Evolutionary conservation across 2,329 filamentous ascomycete species (phyloP).

Genomic region (Septoria linicola): DNA sequence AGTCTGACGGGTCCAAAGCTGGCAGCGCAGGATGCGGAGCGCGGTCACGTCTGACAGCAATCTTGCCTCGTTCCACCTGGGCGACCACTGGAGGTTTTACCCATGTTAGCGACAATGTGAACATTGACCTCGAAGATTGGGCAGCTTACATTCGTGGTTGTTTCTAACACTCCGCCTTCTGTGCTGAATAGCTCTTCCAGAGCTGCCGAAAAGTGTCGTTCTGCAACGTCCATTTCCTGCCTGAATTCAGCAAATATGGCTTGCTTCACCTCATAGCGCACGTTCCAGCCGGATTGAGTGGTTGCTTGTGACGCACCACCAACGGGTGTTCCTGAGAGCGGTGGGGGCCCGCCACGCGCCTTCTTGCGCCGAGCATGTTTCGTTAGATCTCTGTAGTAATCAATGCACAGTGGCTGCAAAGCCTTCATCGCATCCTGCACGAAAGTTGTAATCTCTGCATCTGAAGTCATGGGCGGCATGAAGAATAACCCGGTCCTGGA

Average conservation of each 20-base stretch:
- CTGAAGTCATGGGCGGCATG: conserved; percentile 70
- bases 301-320: conserved; percentile 80
- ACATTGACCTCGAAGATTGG: background rate
- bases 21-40: conserved; percentile 76
- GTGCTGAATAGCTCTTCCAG: conserved; percentile 79
- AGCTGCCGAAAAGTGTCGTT: conserved; percentile 81
- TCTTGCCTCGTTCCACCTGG: conserved; percentile 91
- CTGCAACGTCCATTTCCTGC: conserved; percentile 84
- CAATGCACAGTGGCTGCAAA: conserved; percentile 71
- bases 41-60: conserved; percentile 77
- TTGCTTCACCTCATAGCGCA: conserved; percentile 92
- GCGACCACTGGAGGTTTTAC: conserved; percentile 60
- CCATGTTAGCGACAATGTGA: background rate
- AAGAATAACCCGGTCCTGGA: conserved; percentile 79
- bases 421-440: conserved; percentile 70
- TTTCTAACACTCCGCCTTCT: conserved; percentile 72
- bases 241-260: conserved; percentile 89
- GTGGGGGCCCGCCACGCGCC: conserved; percentile 71
- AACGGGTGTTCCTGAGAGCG: conserved; percentile 79
- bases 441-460: conserved; percentile 70
- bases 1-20: conserved; percentile 77
- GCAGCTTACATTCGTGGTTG: conserved; percentile 63
- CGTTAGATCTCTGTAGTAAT: conserved; percentile 93
- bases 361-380: conserved; percentile 88
- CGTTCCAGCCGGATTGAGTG: conserved; percentile 84